Evolutionary conservation across 148 eudicot genomes (phyloP).

Genomic region (Simmondsia chinensis): DNA sequence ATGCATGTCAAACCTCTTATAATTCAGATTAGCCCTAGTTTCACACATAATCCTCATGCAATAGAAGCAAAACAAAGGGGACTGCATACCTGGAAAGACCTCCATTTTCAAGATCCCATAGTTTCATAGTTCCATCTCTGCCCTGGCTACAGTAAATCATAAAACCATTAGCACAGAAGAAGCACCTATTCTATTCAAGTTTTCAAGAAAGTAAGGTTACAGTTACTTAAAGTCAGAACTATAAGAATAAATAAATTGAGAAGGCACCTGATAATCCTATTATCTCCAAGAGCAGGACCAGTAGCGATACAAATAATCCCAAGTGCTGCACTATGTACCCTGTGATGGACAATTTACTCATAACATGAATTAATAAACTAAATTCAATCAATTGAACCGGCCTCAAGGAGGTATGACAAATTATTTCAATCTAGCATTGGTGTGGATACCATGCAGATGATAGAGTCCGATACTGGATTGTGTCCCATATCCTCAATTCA

Average conservation of each 20-base stretch:
- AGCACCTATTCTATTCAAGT: neutral
- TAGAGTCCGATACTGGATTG: conserved; percentile 55
- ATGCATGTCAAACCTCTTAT: too few species aligned
- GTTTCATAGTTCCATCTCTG: conserved; percentile 75
- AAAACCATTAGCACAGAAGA: conserved; percentile 2
- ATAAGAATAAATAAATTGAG: neutral
- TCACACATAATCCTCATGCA: neutral
- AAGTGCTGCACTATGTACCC: conserved; percentile 80
- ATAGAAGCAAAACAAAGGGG: neutral
- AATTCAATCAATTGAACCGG: neutral
- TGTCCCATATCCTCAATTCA: conserved; percentile 85
- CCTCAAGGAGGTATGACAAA: neutral
- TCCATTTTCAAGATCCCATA: conserved; percentile 68
- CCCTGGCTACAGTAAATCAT: conserved; percentile 52
- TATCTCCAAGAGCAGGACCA: conserved; percentile 42
- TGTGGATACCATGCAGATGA: conserved; percentile 60
- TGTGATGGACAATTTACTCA: conserved; percentile 12
- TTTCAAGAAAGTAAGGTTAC: neutral
- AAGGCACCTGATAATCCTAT: conserved; percentile 53
- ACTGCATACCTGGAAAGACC: conserved; percentile 50
- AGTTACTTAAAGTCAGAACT: neutral
- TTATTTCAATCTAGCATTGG: neutral
- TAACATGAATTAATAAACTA: neutral
- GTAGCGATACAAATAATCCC: conserved; percentile 68
- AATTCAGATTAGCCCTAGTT: too few species aligned